phyloP scores from a whole-genome alignment of 108 stramenopile species.

The Nitzschia putrida region DNA sequence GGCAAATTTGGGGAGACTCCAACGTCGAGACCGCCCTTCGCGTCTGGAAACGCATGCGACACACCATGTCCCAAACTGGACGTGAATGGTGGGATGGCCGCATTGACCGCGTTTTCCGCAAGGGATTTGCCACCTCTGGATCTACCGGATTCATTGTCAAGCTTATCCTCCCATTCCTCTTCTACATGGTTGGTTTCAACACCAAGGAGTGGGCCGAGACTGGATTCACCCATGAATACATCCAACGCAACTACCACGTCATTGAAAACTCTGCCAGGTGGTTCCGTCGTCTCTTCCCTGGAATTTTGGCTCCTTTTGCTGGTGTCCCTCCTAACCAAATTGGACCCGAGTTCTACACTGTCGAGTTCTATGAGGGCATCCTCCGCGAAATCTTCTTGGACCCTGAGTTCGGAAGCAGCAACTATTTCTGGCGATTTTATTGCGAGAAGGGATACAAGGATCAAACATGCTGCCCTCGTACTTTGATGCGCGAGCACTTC shows the following conservation, averaged over 20 bases:
- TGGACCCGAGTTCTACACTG: slow-evolving; percentile 66
- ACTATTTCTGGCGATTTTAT: slow-evolving; percentile 66
- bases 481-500: slow-evolving; percentile 48
- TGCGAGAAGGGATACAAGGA: slow-evolving; percentile 63
- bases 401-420: slow-evolving; percentile 54
- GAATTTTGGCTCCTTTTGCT: slow-evolving; percentile 59
- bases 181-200: slow-evolving; percentile 53
- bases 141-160: slow-evolving; percentile 51
- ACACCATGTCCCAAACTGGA: slow-evolving; percentile 57
- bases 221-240: slow-evolving; percentile 58
- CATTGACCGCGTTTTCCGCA: slow-evolving; percentile 56
- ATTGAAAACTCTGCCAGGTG: slow-evolving; percentile 55
- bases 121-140: slow-evolving; percentile 58
- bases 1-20: slow-evolving; percentile 57
- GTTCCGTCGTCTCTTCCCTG: slow-evolving; percentile 53
- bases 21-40: slow-evolving; percentile 44
- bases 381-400: slow-evolving; percentile 57
- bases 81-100: slow-evolving; percentile 65
- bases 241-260: slow-evolving; percentile 46
- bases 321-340: slow-evolving; percentile 65
- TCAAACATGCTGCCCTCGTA: slow-evolving; percentile 59
- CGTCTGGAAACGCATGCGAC: slow-evolving; percentile 66
- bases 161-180: slow-evolving; percentile 51
- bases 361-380: slow-evolving; percentile 60
- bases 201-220: slow-evolving; percentile 59